Conservation (phyloP, 1,284 basidiomycete species). For the Rhodotorula sp. region DNA sequence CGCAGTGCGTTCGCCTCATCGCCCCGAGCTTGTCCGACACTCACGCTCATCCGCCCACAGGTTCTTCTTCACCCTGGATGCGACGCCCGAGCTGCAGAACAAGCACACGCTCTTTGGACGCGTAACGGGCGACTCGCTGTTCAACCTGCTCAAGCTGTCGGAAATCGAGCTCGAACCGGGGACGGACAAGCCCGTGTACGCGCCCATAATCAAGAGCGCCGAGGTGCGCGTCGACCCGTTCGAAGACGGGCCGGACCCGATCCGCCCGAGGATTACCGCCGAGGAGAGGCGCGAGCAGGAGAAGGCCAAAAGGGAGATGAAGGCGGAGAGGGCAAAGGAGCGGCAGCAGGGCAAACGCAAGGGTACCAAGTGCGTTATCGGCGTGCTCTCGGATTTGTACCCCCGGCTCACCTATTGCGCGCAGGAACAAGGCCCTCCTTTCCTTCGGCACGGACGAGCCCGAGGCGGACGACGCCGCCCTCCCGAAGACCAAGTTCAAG, state of each 20-base stretch:
- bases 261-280: conserved; percentile 93
- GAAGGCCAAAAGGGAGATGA: conserved; percentile 71
- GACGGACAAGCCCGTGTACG: conserved; percentile 72
- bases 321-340: conserved; percentile 73
- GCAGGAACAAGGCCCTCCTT: conserved; percentile 79
- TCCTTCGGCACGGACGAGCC: conserved; percentile 71
- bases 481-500: conserved; percentile 71
- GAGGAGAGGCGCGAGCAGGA: conserved; percentile 82
- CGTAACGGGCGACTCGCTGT: conserved; percentile 50
- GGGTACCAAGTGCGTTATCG: conserved; percentile 68
- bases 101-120: conserved; percentile 49
- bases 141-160: conserved; percentile 62
- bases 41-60: conserved; percentile 55
- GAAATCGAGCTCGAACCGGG: conserved; percentile 73
- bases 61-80: conserved; percentile 84
- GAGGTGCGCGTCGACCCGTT: conserved; percentile 62
- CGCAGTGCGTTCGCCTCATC: conserved; percentile 49
- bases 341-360: conserved; percentile 59
- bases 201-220: conserved; percentile 74
- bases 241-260: conserved; percentile 62
- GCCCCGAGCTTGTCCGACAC: neutral
- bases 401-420: too few relatives aligned
- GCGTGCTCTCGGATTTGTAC: neutral
- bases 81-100: conserved; percentile 73
- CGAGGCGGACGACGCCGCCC: conserved; percentile 54